These are phyloP conservation scores for Colletotrichum camelliae DNA, from an alignment of 2,329 filamentous ascomycete species.

Conservation along the genomic window DNA sequence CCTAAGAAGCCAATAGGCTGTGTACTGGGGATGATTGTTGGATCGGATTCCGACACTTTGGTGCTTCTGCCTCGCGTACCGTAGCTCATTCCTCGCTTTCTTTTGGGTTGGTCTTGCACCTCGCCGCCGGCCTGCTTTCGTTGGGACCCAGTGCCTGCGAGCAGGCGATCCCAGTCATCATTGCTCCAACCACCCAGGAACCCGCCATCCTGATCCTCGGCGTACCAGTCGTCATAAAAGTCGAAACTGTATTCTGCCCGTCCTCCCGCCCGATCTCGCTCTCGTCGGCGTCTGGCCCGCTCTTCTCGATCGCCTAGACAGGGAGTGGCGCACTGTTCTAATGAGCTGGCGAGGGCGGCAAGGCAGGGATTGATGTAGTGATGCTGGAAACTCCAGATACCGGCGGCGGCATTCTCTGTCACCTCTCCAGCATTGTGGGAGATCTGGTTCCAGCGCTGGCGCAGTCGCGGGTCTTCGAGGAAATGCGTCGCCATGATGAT, in stretches of 20 bases:
- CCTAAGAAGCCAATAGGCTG: conserved; percentile 86
- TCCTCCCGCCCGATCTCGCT: conserved; percentile 64
- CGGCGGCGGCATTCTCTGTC: conserved; percentile 89
- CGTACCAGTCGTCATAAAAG: conserved; percentile 98
- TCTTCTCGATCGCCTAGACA: conserved; percentile 78
- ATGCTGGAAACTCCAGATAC: conserved; percentile 88
- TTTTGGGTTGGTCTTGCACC: conserved; percentile 68
- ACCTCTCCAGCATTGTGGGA: conserved; percentile 88
- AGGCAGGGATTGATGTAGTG: conserved; percentile 86
- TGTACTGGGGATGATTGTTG: conserved; percentile 88
- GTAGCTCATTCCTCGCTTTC: conserved; percentile 89
- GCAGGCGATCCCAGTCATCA: conserved; percentile 84
- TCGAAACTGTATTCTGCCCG: conserved; percentile 88
- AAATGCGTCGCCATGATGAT: conserved; percentile 55
- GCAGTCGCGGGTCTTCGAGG: conserved; percentile 83
- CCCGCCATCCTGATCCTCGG: conserved; percentile 58
- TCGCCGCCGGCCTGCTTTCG: conserved; percentile 38
- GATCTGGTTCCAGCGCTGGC: conserved; percentile 92
- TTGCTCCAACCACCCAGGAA: conserved; percentile 73
- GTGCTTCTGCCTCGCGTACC: conserved; percentile 62
- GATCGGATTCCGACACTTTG: conserved; percentile 68
- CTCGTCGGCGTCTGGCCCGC: conserved; percentile 69
- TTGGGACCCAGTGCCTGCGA: conserved; percentile 70
- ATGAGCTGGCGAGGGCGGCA: conserved; percentile 65
- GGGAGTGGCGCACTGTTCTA: conserved; percentile 75